Evolutionary conservation across 2,329 filamentous ascomycete species (phyloP).

Genomic region (Coniochaeta sp.): DNA sequence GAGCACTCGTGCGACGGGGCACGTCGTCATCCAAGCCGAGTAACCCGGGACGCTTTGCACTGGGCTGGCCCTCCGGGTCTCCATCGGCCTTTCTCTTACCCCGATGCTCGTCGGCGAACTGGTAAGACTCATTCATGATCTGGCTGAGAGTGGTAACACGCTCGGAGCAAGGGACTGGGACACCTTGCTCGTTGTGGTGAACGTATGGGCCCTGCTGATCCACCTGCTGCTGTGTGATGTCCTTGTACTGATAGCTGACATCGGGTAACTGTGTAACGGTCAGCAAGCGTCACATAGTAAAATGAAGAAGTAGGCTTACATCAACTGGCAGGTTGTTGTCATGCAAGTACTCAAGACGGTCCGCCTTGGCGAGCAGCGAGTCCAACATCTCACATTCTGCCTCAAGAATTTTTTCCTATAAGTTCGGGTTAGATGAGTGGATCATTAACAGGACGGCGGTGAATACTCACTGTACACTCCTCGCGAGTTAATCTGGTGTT

Average conservation of each 20-base stretch:
- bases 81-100: conserved; percentile 43
- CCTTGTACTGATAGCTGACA: conserved; percentile 35
- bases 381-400: conserved; percentile 36
- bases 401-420: conserved; percentile 16
- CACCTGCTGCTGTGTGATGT: conserved; percentile 34
- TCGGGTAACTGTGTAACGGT: conserved; percentile 20
- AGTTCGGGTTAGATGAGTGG: neutral
- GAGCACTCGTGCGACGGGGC: conserved; percentile 31
- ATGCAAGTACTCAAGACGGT: conserved; percentile 35
- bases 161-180: conserved; percentile 33
- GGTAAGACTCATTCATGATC: conserved; percentile 16
- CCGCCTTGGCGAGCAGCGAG: conserved; percentile 35
- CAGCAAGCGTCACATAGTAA: conserved; percentile 11
- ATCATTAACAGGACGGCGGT: neutral
- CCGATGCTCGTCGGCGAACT: conserved; percentile 22
- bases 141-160: conserved; percentile 26
- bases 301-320: conserved; percentile 29
- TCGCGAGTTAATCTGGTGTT: conserved; percentile 10
- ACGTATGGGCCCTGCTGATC: conserved; percentile 34
- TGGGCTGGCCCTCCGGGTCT: conserved; percentile 40
- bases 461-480: conserved; percentile 15
- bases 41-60: conserved; percentile 33
- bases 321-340: conserved; percentile 37
- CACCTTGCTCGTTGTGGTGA: conserved; percentile 29
- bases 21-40: conserved; percentile 14